Evolutionary conservation across 2,329 filamentous ascomycete species (phyloP).

Genomic region (Sporothrix globosa): DNA sequence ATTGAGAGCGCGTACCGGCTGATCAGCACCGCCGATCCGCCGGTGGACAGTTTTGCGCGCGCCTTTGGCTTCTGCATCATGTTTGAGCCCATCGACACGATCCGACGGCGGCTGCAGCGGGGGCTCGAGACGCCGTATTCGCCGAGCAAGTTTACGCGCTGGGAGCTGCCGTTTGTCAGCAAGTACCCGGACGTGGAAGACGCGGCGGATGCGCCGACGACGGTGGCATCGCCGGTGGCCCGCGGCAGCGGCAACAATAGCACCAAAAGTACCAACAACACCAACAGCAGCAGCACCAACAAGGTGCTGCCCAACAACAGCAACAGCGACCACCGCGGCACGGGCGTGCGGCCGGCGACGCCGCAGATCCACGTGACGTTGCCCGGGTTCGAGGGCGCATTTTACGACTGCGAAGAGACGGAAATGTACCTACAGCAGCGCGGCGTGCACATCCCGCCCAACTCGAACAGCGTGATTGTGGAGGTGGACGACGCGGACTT

Average conservation of each 20-base stretch:
- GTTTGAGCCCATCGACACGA: constrained; percentile 57
- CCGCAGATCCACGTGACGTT: constrained; percentile 56
- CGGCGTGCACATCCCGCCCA: constrained; percentile 64
- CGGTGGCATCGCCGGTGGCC: not conserved
- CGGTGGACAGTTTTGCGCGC: constrained; percentile 53
- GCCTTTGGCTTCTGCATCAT: constrained; percentile 72
- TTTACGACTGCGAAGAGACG: constrained; percentile 76
- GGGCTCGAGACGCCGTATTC: constrained; percentile 59
- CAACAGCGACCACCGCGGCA: constrained; percentile 47
- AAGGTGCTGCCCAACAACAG: constrained; percentile 15
- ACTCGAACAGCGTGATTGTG: constrained; percentile 62
- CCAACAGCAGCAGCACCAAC: no score
- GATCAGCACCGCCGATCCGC: constrained; percentile 54
- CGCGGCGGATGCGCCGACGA: constrained; percentile 37
- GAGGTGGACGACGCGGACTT: constrained; percentile 56
- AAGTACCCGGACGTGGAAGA: constrained; percentile 37
- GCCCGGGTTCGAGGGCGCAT: constrained; percentile 70
- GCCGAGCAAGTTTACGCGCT: constrained; percentile 40
- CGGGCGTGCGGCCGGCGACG: constrained; percentile 44
- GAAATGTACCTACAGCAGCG: constrained; percentile 70
- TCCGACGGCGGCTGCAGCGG: constrained; percentile 48
- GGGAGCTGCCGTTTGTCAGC: constrained; percentile 50
- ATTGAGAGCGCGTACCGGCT: constrained; percentile 66
- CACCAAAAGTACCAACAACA: no score
- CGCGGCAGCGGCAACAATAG: no score